Conservation (phyloP, 805 yeast genomes). For the Yamadazyma sp. region DNA sequence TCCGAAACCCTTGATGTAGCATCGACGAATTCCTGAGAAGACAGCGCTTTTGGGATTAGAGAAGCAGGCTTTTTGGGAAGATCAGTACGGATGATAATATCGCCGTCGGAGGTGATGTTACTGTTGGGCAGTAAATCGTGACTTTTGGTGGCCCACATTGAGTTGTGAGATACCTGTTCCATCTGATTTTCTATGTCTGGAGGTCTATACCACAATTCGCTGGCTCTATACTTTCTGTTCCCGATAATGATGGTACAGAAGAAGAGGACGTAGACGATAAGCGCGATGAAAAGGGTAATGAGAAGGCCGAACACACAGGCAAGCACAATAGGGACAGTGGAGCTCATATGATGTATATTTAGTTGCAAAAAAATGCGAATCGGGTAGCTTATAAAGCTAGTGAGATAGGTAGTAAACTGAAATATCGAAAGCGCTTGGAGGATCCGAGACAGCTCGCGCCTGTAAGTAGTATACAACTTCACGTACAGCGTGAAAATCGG, state of each 20-base stretch:
- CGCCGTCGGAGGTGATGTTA: conserved; percentile 2
- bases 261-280: neutral
- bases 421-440: too few species aligned
- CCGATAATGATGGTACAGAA: conserved; percentile 2
- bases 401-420: neutral
- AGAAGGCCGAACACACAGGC: conserved; percentile 2
- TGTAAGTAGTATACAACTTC: too few species aligned
- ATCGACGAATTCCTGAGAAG: neutral
- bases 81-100: conserved; percentile 1
- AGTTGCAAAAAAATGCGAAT: conserved; percentile 6
- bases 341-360: conserved; percentile 3
- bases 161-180: neutral
- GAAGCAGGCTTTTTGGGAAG: neutral
- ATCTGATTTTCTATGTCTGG: conserved; percentile 1
- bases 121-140: neutral
- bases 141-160: conserved; percentile 4
- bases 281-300: neutral
- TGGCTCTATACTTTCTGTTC: neutral
- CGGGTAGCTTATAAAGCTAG: too few species aligned
- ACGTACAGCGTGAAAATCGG: too few species aligned
- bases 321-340: conserved; percentile 1
- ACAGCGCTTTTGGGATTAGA: neutral
- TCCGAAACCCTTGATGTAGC: neutral
- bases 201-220: conserved; percentile 4
- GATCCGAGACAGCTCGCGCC: too few species aligned